Conservation (phyloP, 345 rosid species). For the Mercurialis annua region DNA sequence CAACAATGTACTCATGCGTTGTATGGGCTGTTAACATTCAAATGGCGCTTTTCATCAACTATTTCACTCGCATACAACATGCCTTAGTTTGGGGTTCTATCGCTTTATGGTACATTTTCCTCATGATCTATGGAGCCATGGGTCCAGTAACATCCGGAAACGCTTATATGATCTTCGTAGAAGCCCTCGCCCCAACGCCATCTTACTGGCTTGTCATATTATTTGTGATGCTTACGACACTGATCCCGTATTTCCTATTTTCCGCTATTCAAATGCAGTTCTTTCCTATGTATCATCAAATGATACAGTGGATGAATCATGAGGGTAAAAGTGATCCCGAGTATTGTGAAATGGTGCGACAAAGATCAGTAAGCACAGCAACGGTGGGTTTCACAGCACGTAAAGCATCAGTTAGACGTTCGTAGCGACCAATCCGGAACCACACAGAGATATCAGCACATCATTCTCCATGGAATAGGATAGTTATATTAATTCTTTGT, state of each 20-base stretch:
- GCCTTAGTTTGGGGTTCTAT: conserved; percentile 68
- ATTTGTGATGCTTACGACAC: conserved; percentile 42
- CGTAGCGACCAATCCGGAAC: conserved; percentile 8
- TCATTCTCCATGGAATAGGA: too few species aligned
- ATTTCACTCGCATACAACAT: conserved; percentile 80
- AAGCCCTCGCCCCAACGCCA: conserved; percentile 75
- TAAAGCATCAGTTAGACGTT: conserved; percentile 25
- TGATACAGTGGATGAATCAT: conserved; percentile 78
- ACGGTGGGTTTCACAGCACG: conserved; percentile 82
- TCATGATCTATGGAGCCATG: conserved; percentile 53
- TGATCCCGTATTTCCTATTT: conserved; percentile 66
- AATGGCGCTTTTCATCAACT: conserved; percentile 63
- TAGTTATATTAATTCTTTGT: too few species aligned
- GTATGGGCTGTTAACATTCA: conserved; percentile 91
- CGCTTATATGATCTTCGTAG: conserved; percentile 68
- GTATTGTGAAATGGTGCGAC: conserved; percentile 72
- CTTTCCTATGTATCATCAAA: conserved; percentile 92
- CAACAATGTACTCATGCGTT: conserved; percentile 71
- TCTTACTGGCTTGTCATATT: conserved; percentile 69
- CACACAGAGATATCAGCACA: conserved; percentile 12
- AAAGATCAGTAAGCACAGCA: conserved; percentile 63
- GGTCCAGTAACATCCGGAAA: conserved; percentile 36
- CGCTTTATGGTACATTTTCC: conserved; percentile 67
- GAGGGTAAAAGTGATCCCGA: conserved; percentile 68
- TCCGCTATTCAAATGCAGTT: conserved; percentile 65